phyloP scores from a whole-genome alignment of 2,329 filamentous ascomycete genomes.

The Ampelomyces quisqualis region DNA sequence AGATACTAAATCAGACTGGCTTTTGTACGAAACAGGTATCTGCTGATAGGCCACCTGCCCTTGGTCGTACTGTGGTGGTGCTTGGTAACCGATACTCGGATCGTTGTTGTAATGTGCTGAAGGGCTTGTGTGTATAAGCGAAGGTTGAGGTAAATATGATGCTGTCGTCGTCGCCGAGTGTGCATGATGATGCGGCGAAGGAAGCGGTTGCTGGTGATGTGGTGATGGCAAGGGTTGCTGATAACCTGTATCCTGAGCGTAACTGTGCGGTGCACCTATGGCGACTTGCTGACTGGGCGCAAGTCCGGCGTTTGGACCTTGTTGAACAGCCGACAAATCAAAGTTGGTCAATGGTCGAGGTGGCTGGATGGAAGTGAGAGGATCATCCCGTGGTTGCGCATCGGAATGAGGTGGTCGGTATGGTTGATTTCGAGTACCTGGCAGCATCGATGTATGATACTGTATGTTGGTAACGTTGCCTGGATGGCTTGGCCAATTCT shows the following conservation, averaged over 20 bases:
- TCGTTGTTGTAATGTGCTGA: constrained; percentile 26
- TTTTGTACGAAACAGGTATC: constrained; percentile 29
- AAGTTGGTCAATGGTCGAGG: constrained; percentile 29
- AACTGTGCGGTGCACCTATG: constrained; percentile 16
- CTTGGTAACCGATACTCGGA: constrained; percentile 17
- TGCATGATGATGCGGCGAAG: constrained; percentile 32
- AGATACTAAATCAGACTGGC: constrained; percentile 20
- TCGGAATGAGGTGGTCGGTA: constrained; percentile 15
- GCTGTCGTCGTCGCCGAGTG: constrained; percentile 30
- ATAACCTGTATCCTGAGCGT: constrained; percentile 30
- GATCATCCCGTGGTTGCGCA: constrained; percentile 20
- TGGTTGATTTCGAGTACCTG: constrained; percentile 32
- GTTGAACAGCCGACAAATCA: constrained; percentile 29
- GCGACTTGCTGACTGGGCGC: constrained; percentile 18
- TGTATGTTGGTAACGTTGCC: constrained; percentile 42
- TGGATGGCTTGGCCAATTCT: constrained; percentile 49
- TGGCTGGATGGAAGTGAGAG: constrained; percentile 32
- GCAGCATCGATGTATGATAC: constrained; percentile 44
- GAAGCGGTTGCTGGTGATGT: constrained; percentile 33
- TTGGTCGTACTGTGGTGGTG: constrained; percentile 27
- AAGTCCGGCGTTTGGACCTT: constrained; percentile 9
- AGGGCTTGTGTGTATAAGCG: constrained; percentile 29
- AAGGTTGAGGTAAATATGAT: constrained; percentile 39
- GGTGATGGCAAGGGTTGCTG: constrained; percentile 36
- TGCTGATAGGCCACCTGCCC: constrained; percentile 25